Percentiles rank a stretch among this genome's conserved stretches.
Evolutionary conservation across 2,329 filamentous ascomycete genomes (phyloP).

Genomic region (Shiraia sp.): DNA sequence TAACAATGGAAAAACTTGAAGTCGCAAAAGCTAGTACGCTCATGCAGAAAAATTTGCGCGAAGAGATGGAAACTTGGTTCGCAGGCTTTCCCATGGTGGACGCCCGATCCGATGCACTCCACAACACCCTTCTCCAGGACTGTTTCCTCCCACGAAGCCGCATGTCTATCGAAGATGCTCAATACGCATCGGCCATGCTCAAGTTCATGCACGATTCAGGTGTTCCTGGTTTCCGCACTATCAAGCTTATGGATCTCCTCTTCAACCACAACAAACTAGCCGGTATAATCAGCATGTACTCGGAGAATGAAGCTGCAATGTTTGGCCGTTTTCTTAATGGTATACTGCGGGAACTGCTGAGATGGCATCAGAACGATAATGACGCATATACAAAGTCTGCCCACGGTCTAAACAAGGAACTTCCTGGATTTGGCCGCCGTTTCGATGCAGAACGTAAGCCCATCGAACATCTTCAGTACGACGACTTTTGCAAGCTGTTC

Average conservation of each 20-base stretch:
- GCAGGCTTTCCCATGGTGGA: constrained; percentile 61
- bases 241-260: constrained; percentile 79
- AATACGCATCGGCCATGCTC: constrained; percentile 85
- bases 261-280: constrained; percentile 83
- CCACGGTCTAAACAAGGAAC: constrained; percentile 65
- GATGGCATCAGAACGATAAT: constrained; percentile 79
- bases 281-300: constrained; percentile 84
- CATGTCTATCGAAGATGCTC: constrained; percentile 82
- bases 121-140: constrained; percentile 80
- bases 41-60: constrained; percentile 63
- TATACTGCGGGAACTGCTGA: constrained; percentile 74
- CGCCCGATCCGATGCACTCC: constrained; percentile 63
- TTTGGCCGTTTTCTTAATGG: constrained; percentile 89
- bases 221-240: constrained; percentile 82
- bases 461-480: constrained; percentile 74
- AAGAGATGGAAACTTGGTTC: constrained; percentile 82
- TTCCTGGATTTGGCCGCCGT: constrained; percentile 77
- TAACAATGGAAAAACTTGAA: constrained; percentile 53
- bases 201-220: constrained; percentile 85
- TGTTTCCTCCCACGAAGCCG: constrained; percentile 89
- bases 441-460: constrained; percentile 73
- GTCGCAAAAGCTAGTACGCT: constrained; percentile 58
- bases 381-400: constrained; percentile 79
- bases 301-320: constrained; percentile 87
- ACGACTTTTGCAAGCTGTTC: constrained; percentile 81